Evolutionary conservation across 345 rosid genomes (phyloP), one percentile per base, ranked within the genome.

Genomic region (Citropsis articulata): DNA sequence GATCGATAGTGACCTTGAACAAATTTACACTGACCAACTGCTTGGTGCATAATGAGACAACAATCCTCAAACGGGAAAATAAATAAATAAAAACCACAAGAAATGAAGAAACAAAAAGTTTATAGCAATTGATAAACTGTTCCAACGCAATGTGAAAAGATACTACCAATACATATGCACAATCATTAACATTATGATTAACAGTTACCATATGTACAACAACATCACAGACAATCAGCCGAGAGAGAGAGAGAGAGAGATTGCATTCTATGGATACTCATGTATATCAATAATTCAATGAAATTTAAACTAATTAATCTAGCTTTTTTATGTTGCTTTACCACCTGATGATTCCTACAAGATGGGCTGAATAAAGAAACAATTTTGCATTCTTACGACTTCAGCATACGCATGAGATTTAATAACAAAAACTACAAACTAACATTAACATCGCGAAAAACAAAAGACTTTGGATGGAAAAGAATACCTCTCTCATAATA

Each of bases 401-500:
- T 60, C 33, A 48, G 45, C 45, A 28, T 12, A 30, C 12, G 63
- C 45, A 50, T 25, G 30, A 31, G 50, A 48, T 31, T 30, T 12
- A 31, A 65, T n/a, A 64, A 57, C 38, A 21, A 48, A 31, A 63
- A 64, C 10, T 48, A 75, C 61, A 31, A 42, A 48, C 9, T 31
- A 12, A 45, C 25, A 64, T 50, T 45, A 48, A 64, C 60, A 64
- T 64, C 62, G 7, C 40, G 21, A 21, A 50, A 64, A 31, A 48
- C 50, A 16, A 30, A 75, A 63, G 28, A 30, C 1, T 10, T 13
- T n/a, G 31, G 14, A 66, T 27, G 36, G 3, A 42, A 72, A 55
- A 61, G 24, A 31, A 38, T 80, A 90, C 93, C 94, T 90, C 91
- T 35, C 69, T 68, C 19, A 90, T 76, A 80, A 83, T 63, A 77